Evolutionary conservation across 169 alveolate genomes (phyloP).

Genomic region (Babesia sp.): DNA sequence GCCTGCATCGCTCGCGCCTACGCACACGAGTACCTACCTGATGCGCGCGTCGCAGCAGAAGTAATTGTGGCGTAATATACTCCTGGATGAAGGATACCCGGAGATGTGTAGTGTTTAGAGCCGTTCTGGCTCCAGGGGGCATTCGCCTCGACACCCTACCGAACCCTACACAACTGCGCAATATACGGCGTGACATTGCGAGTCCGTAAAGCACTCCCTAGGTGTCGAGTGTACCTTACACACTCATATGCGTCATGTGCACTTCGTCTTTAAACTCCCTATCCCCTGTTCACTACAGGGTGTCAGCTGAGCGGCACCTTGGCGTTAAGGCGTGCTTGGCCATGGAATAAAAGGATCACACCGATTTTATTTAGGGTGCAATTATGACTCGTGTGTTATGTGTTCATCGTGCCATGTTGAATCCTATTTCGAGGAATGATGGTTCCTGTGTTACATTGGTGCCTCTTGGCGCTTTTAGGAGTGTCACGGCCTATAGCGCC

Average conservation of each 20-base stretch:
- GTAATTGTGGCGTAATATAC: slow-evolving; percentile 1
- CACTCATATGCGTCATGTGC: neutral
- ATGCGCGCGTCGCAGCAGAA: slow-evolving; percentile 13
- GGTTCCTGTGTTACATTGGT: neutral
- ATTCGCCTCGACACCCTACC: slow-evolving; percentile 15
- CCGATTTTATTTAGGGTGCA: neutral
- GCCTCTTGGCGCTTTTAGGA: neutral
- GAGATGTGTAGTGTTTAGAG: slow-evolving; percentile 26
- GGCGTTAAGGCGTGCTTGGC: neutral
- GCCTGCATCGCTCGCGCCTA: slow-evolving; percentile 10
- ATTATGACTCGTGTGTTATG: neutral
- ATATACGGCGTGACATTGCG: slow-evolving; percentile 4
- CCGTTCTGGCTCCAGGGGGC: slow-evolving; percentile 21
- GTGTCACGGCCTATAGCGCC: neutral
- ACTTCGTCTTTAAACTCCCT: neutral
- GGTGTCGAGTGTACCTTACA: neutral
- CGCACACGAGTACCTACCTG: slow-evolving; percentile 22
- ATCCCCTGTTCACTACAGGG: neutral
- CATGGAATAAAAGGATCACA: neutral
- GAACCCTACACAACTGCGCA: slow-evolving; percentile 28
- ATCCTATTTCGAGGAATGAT: neutral
- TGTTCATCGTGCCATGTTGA: neutral
- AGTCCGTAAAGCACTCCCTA: slow-evolving; percentile 5
- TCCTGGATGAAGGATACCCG: slow-evolving; percentile 23
- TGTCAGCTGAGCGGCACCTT: too few species aligned